These are phyloP conservation scores for Epichloe brachyelytri DNA, from an alignment of 2,329 filamentous ascomycete species.

Conservation along the genomic window DNA sequence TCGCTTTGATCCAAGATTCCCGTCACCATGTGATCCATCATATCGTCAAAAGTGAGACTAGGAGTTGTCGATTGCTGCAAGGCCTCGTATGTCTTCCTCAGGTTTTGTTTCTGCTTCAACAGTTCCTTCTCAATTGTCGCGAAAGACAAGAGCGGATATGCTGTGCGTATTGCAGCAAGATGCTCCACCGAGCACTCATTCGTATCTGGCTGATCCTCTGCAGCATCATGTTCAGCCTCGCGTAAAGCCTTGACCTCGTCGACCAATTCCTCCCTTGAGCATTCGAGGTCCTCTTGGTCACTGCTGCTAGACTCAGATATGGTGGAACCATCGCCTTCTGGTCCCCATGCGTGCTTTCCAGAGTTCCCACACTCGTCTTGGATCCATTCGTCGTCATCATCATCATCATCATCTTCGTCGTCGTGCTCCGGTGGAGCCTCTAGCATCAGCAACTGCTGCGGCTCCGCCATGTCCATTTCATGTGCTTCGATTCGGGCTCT, in stretches of 20 bases:
- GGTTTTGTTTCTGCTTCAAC: conserved; percentile 19
- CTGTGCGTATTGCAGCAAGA: conserved; percentile 22
- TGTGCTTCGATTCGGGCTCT: conserved; percentile 37
- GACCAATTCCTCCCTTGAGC: neutral
- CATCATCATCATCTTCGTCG: conserved; percentile 25
- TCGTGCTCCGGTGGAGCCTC: conserved; percentile 19
- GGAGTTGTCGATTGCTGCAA: conserved; percentile 21
- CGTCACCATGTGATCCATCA: conserved; percentile 17
- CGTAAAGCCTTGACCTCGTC: conserved; percentile 1
- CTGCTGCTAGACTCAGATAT: neutral
- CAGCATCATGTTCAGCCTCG: neutral
- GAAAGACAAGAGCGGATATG: conserved; percentile 29
- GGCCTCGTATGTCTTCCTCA: conserved; percentile 24
- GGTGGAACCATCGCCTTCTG: neutral
- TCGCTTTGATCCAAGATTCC: conserved; percentile 6
- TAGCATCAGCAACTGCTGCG: conserved; percentile 17
- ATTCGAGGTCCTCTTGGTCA: conserved; percentile 7
- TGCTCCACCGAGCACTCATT: conserved; percentile 18
- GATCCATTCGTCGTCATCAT: conserved; percentile 8
- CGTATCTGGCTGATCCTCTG: conserved; percentile 2
- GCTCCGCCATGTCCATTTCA: conserved; percentile 18
- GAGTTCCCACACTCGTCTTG: conserved; percentile 3
- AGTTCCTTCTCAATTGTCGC: conserved; percentile 24
- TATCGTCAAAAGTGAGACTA: conserved; percentile 20
- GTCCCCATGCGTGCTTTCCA: neutral